Conservation (phyloP, 805 yeast genomes). For the Yamadazyma ubonensis region DNA sequence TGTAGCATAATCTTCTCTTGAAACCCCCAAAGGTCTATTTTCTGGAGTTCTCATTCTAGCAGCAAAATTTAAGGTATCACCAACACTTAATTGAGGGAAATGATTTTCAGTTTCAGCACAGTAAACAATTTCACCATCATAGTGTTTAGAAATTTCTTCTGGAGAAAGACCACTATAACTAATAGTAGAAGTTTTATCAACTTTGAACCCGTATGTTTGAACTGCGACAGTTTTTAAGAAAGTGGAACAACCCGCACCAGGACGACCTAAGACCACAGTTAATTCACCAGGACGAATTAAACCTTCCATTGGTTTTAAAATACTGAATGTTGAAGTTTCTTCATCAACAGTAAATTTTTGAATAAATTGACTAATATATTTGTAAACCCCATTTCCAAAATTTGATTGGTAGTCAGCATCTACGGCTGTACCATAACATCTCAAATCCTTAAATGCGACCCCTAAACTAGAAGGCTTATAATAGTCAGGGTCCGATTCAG, state of each 20-base stretch:
- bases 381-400: conserved; percentile 42
- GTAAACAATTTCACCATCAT: conserved; percentile 39
- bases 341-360: conserved; percentile 20
- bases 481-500: conserved; percentile 56
- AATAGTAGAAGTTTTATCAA: conserved; percentile 31
- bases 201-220: conserved; percentile 37
- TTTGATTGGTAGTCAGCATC: conserved; percentile 69
- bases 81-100: conserved; percentile 55
- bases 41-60: conserved; percentile 48
- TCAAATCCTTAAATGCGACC: conserved; percentile 54
- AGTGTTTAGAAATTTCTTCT: conserved; percentile 26
- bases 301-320: conserved; percentile 27
- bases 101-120: conserved; percentile 58
- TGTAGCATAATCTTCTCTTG: conserved; percentile 35
- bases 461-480: conserved; percentile 63
- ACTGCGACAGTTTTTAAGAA: conserved; percentile 38
- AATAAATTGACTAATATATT: conserved; percentile 20
- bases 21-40: conserved; percentile 43
- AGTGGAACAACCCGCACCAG: conserved; percentile 44
- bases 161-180: conserved; percentile 35
- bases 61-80: conserved; percentile 56
- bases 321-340: conserved; percentile 12
- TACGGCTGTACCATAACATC: conserved; percentile 64
- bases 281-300: conserved; percentile 37
- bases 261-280: conserved; percentile 42